Evolutionary conservation across 2,329 filamentous ascomycete genomes (phyloP), one percentile per base, ranked within the genome.

Genomic region (Cladosporium sp.): DNA sequence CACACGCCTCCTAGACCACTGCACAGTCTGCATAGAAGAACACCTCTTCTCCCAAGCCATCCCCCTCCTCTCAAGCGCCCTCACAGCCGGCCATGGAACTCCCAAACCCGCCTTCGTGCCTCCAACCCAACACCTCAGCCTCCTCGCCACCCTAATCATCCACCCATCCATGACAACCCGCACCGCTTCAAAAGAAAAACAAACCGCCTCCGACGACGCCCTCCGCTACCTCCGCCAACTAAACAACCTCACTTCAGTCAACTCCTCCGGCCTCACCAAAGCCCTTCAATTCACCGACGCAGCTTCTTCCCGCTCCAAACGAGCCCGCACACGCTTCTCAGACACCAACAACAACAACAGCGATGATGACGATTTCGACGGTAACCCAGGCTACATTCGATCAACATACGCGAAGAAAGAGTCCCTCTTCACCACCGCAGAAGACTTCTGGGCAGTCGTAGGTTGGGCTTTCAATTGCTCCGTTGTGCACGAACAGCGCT

Each of bases 381-480:
- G 53, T 15, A 67, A 72, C 9, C 76, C 79, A 2, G 72, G 73
- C 0, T 78, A 72, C 8, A 69, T 90, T 30, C 72, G 75, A 36
- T 76, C 80, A 6, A 74, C 76, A 8, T 74, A 89, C 51, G 83
- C 84, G 1, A 78, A 80, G 43, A 72, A 78, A 12, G 76, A 82
- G 38, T 84, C 85, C 25, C 55, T 96, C 1, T 95, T 87, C 81
- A 72, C 72, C 13, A 78, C 80, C n/a, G 87, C 85, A 1, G 83
- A 87, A 53, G 88, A 95, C 63, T 94, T 97, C 61, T 98, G 93
- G 89, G 79, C 83, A 36, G 80, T 88, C 0, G 78, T 93, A 0
- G 93, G 92, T 3, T 97, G 93, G 93, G 86, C 88, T 0, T 90
- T 97, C 66, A 93, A 92, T 64, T 97, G 92, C 70, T 91, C 88